phyloP scores from a whole-genome alignment of 108 stramenopile genomes.

The Discostella stelligeroides region DNA sequence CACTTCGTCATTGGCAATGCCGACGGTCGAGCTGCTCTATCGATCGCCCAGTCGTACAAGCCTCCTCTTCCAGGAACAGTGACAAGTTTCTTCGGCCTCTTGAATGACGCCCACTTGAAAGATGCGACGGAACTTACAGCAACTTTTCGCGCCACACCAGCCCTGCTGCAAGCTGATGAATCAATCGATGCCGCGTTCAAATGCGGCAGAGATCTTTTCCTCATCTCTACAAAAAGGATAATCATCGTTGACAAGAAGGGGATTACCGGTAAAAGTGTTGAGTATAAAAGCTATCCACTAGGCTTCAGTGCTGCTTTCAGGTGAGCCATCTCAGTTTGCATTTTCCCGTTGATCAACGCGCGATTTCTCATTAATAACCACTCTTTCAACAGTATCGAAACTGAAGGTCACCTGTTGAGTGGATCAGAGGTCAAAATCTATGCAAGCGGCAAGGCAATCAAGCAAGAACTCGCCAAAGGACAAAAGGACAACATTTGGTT shows the following conservation, averaged over 20 bases:
- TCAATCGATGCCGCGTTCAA: conserved; percentile 56
- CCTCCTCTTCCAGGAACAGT: conserved; percentile 30
- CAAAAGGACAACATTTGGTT: conserved; percentile 48
- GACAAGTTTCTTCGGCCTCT: conserved; percentile 34
- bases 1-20: conserved; percentile 59
- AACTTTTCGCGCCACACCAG: conserved; percentile 52
- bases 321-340: background rate
- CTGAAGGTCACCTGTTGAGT: conserved; percentile 54
- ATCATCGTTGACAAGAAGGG: conserved; percentile 67
- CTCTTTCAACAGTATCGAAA: conserved; percentile 65
- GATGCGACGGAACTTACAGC: conserved; percentile 50
- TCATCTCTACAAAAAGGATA: conserved; percentile 61
- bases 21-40: conserved; percentile 29
- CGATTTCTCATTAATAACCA: no score
- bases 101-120: conserved; percentile 52
- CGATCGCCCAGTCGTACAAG: conserved; percentile 32
- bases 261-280: conserved; percentile 60
- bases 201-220: conserved; percentile 57
- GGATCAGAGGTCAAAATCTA: conserved; percentile 50
- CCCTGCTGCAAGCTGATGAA: conserved; percentile 62
- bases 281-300: conserved; percentile 64
- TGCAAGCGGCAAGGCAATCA: conserved; percentile 34
- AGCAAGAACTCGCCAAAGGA: conserved; percentile 47
- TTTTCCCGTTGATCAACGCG: background rate
- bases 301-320: conserved; percentile 49